Conservation (phyloP, 768 basidiomycete genomes). For the Coprinellus micaceus region DNA sequence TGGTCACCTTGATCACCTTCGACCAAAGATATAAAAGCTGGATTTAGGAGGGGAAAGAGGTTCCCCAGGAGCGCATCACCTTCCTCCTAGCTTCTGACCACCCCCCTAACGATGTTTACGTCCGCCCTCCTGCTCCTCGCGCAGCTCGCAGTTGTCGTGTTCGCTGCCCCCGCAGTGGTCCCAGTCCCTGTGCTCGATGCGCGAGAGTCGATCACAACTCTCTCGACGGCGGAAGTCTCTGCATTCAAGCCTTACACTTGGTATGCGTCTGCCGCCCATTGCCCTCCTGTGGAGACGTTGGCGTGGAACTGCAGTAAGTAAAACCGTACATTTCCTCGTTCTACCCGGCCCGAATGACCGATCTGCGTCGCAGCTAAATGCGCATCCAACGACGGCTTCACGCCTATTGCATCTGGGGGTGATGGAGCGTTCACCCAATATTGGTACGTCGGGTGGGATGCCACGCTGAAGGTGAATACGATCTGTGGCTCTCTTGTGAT, state of each 20-base stretch:
- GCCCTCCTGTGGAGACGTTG: slow-evolving; percentile 36
- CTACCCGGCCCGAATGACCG: not conserved
- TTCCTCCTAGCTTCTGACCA: too few relatives aligned
- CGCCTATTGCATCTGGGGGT: slow-evolving; percentile 48
- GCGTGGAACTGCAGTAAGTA: slow-evolving; percentile 20
- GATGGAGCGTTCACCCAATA: slow-evolving; percentile 39
- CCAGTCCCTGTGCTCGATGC: slow-evolving; percentile 18
- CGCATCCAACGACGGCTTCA: slow-evolving; percentile 25
- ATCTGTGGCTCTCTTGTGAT: not conserved
- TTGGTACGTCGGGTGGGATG: slow-evolving; percentile 46
- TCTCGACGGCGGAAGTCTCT: slow-evolving; percentile 32
- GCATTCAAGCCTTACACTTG: slow-evolving; percentile 45
- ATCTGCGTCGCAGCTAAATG: not conserved
- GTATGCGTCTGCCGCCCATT: slow-evolving; percentile 52
- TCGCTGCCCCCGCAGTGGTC: too few relatives aligned
- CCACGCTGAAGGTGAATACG: slow-evolving; percentile 25
- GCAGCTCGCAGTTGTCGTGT: not conserved
- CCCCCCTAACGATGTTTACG: too few relatives aligned
- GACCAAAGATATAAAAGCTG: too few relatives aligned
- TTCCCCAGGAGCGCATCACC: too few relatives aligned
- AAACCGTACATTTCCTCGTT: not conserved
- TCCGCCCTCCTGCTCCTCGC: not conserved
- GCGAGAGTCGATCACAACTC: not conserved
- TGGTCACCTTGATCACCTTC: too few relatives aligned
- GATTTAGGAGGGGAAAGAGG: too few relatives aligned